Evolutionary conservation across 768 basidiomycete genomes (phyloP), one percentile per base, ranked within the genome.

Genomic region (Tephrocybe rancida): DNA sequence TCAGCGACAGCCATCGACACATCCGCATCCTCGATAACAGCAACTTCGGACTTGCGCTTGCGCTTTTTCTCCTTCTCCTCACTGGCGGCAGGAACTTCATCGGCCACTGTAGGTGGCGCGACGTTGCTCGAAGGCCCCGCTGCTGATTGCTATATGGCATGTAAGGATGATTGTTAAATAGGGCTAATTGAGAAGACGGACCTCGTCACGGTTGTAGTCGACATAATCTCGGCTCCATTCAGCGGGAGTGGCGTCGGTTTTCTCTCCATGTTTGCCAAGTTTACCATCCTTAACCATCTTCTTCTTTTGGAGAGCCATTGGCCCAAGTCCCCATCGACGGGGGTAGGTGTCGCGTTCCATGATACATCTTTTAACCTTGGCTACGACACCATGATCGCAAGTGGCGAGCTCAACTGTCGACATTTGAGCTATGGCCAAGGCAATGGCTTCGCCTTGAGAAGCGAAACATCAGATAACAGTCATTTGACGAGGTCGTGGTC

Each of bases 271-370:
- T 73, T 93, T 98, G 64, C 95, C 90, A 46, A 99, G 85, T 70
- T 94, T 92, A 44, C 96, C 95, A n/a, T 93, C 93, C 77, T 96
- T 97, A 59, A 97, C 86, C 83, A 99, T 79, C 72, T 96, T 97
- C 79, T 98, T 99, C 82, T 98, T 98, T 70, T 96, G 90, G 49
- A 92, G 75, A 13, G 97, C 96, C 71, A 95, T 85, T 19, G 97
- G 97, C n/a, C 97, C 97, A 47, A 98, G 83, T 45, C 97, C 97
- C 97, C 97, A 98, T 58, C 95, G 86, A 52, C 97, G 86, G 35
- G 97, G 97, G 71, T 99, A 99, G 18, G 93, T 91, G 71, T 99
- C 97, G 32, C 96, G 88, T 70, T 98, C 97, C 97, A 99, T 99
- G 67, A 99, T 98, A 67, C 96, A 98, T 47, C 97, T 81, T 76